phyloP scores from a whole-genome alignment of 75 land plant species.

The Ceratopteris richardii region DNA sequence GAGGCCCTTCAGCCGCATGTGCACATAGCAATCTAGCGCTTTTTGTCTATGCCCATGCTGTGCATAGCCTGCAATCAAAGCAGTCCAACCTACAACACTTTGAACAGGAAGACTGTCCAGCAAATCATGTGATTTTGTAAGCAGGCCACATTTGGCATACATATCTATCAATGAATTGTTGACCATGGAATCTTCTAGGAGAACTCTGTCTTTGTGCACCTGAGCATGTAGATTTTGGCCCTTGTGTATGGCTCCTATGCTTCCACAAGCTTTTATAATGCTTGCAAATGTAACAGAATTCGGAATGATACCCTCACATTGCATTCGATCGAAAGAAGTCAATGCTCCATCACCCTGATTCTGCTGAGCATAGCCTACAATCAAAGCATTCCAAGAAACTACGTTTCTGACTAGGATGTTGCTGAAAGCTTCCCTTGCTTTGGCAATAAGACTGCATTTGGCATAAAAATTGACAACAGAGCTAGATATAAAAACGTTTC shows the following conservation, averaged over 20 bases:
- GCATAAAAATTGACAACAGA: slow-evolving; percentile 24
- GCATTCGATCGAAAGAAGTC: slow-evolving; percentile 7
- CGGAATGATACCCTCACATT: background rate
- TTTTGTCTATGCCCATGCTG: no score
- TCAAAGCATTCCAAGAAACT: slow-evolving; percentile 35
- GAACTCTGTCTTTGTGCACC: background rate
- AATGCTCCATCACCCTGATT: slow-evolving; percentile 11
- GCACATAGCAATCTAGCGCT: no score
- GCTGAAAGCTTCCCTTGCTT: slow-evolving; percentile 12
- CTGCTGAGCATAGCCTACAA: slow-evolving; percentile 16
- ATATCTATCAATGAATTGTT: slow-evolving; percentile 6
- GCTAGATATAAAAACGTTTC: background rate
- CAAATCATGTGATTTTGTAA: slow-evolving; percentile 13
- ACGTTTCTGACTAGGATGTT: slow-evolving; percentile 17
- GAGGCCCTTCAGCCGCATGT: no score
- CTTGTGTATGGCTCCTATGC: background rate
- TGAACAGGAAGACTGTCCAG: slow-evolving; percentile 9
- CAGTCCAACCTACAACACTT: slow-evolving; percentile 18
- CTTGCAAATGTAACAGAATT: background rate
- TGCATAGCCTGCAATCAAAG: slow-evolving; percentile 15
- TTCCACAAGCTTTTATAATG: slow-evolving; percentile 9
- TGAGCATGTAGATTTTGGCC: slow-evolving; percentile 7
- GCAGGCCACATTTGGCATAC: slow-evolving; percentile 10
- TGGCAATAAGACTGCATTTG: slow-evolving; percentile 13
- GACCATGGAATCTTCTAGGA: background rate